Evolutionary conservation across 352 stramenopile genomes (phyloP).

Genomic region (Pythium utonaiense): DNA sequence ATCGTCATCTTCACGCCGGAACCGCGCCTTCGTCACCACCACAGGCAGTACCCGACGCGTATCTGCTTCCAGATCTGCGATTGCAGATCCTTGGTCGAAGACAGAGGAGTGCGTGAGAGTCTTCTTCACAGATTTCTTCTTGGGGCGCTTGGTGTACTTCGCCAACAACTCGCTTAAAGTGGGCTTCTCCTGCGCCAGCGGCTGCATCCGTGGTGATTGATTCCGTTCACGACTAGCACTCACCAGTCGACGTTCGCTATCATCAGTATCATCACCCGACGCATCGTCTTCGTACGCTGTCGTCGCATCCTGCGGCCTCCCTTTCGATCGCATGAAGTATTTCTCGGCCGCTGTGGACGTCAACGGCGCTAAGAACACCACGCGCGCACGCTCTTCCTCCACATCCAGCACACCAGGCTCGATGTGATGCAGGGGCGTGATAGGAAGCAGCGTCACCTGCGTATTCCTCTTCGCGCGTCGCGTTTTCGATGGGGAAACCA

Average conservation of each 20-base stretch:
- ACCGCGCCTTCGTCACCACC: background rate
- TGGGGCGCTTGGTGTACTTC: conserved; percentile 2
- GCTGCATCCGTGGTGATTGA: background rate
- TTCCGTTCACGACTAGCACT: background rate
- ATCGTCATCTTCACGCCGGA: conserved; percentile 21
- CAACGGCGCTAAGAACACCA: conserved; percentile 26
- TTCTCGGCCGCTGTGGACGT: conserved; percentile 23
- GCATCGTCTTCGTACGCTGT: conserved; percentile 1
- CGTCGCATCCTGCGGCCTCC: background rate
- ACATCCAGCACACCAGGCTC: conserved; percentile 10
- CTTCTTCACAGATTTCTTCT: conserved; percentile 11
- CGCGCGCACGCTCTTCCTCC: conserved; percentile 10
- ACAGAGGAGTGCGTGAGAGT: conserved; percentile 1
- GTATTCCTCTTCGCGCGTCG: background rate
- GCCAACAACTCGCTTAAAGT: conserved; percentile 5
- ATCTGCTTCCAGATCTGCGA: background rate
- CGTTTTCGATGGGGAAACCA: background rate
- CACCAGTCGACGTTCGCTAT: background rate
- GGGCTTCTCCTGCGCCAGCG: background rate
- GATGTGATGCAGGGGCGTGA: conserved; percentile 23
- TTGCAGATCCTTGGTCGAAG: conserved; percentile 11
- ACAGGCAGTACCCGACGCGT: background rate
- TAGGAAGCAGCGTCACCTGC: conserved; percentile 14
- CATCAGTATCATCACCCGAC: background rate
- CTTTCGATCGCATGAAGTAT: conserved; percentile 20